phyloP scores from a whole-genome alignment of 78 protist genomes.

The Protostelium mycophagum region DNA sequence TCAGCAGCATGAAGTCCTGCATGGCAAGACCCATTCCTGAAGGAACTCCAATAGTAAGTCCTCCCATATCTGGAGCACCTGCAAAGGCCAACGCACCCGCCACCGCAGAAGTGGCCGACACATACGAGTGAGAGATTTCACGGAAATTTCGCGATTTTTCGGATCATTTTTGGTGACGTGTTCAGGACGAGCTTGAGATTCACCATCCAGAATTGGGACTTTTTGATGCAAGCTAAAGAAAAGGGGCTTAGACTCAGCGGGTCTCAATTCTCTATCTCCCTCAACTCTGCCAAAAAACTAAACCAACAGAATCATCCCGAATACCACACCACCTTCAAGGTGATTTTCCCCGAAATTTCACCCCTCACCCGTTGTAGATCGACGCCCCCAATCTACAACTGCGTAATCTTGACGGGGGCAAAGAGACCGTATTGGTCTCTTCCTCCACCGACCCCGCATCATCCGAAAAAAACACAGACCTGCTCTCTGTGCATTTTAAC shows the following conservation, averaged over 20 bases:
- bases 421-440: background rate
- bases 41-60: background rate
- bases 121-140: background rate
- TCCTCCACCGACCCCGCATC: background rate
- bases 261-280: background rate
- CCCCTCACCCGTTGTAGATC: background rate
- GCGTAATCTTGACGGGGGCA: background rate
- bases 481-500: background rate
- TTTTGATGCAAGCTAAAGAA: background rate
- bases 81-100: background rate
- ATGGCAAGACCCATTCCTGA: background rate
- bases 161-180: background rate
- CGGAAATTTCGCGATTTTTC: too few relatives aligned
- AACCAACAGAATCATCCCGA: background rate
- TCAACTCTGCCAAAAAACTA: background rate
- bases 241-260: background rate
- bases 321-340: background rate
- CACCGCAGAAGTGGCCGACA: background rate
- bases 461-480: background rate
- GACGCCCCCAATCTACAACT: background rate
- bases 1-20: background rate
- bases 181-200: background rate
- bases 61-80: background rate
- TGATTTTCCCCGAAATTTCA: background rate
- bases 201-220: background rate